These are phyloP conservation scores for Lodderomyces jiufengensis DNA, from an alignment of 1,139 yeast species.

Conservation along the genomic window DNA sequence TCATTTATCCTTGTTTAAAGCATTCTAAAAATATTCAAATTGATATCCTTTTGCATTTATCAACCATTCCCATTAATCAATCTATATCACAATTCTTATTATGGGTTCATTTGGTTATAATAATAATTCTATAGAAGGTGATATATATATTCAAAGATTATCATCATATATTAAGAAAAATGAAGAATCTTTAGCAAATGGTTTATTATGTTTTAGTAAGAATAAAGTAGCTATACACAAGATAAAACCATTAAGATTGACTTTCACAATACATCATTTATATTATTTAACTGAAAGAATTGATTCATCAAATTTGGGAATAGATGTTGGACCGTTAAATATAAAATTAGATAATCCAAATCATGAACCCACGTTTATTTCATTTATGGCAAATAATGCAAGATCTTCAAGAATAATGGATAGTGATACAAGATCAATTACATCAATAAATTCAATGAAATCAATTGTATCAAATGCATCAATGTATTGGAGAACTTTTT, in stretches of 20 bases:
- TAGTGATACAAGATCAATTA: slow-evolving; percentile 58
- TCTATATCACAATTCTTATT: background rate
- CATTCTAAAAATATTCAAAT: too few species aligned
- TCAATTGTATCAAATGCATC: slow-evolving; percentile 50
- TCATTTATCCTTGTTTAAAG: too few species aligned
- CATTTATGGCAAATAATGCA: slow-evolving; percentile 50
- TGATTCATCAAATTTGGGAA: slow-evolving; percentile 49
- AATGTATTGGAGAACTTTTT: slow-evolving; percentile 40
- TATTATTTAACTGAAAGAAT: slow-evolving; percentile 58
- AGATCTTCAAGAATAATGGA: slow-evolving; percentile 43
- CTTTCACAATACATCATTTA: slow-evolving; percentile 59
- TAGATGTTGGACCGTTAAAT: slow-evolving; percentile 62
- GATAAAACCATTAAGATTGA: slow-evolving; percentile 49
- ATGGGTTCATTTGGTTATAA: slow-evolving; percentile 21
- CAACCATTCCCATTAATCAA: too few species aligned
- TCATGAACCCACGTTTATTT: slow-evolving; percentile 53
- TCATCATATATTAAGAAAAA: slow-evolving; percentile 40
- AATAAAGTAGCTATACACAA: slow-evolving; percentile 14
- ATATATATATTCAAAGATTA: slow-evolving; percentile 39
- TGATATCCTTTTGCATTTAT: too few species aligned
- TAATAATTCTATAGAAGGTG: slow-evolving; percentile 39
- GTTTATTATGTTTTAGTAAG: slow-evolving; percentile 41
- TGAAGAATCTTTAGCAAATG: slow-evolving; percentile 46
- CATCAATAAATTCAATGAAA: slow-evolving; percentile 61
- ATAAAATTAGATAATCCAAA: slow-evolving; percentile 57